A percentile compares a stretch with the other conserved stretches of the same genome.
These are phyloP conservation scores for Plantago elongata DNA, from an alignment of 257 asterid species.

Conservation along the genomic window DNA sequence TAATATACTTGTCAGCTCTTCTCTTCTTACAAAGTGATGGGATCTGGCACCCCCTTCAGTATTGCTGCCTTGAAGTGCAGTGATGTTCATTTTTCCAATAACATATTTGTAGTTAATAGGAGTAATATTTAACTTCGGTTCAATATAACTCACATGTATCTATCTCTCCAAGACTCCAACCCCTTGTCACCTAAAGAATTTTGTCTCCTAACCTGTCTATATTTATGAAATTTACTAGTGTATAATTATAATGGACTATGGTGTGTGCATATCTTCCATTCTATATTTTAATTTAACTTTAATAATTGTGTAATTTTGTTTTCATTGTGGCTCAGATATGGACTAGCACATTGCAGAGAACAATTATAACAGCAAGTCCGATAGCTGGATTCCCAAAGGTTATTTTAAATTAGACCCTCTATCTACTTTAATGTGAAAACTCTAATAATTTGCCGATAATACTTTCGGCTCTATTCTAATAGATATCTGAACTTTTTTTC, in stretches of 20 bases:
- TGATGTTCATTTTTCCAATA: not conserved
- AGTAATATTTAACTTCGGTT: conserved; percentile 2
- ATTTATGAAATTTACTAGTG: conserved; percentile 7
- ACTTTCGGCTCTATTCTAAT: conserved; percentile 15
- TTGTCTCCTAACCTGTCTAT: not conserved
- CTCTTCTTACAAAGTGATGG: too few relatives aligned
- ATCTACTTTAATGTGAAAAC: conserved; percentile 11
- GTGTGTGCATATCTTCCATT: conserved; percentile 8
- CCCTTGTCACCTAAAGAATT: not conserved
- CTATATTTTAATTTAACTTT: conserved; percentile 15
- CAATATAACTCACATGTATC: conserved; percentile 7
- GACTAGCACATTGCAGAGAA: conserved; percentile 99
- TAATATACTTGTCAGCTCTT: too few relatives aligned
- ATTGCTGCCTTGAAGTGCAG: too few relatives aligned
- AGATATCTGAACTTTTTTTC: conserved; percentile 15
- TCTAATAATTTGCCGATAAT: conserved; percentile 13
- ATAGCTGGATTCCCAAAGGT: conserved; percentile 97
- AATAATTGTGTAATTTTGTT: conserved; percentile 17
- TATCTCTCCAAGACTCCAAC: not conserved
- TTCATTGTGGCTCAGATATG: conserved; percentile 67
- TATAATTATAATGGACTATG: not conserved
- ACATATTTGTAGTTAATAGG: conserved; percentile 11
- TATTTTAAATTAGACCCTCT: conserved; percentile 14
- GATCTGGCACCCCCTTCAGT: too few relatives aligned
- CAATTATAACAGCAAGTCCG: conserved; percentile 79